These are phyloP conservation scores for Puccinia coronata DNA, from an alignment of 1,284 basidiomycete species.

Conservation along the genomic window DNA sequence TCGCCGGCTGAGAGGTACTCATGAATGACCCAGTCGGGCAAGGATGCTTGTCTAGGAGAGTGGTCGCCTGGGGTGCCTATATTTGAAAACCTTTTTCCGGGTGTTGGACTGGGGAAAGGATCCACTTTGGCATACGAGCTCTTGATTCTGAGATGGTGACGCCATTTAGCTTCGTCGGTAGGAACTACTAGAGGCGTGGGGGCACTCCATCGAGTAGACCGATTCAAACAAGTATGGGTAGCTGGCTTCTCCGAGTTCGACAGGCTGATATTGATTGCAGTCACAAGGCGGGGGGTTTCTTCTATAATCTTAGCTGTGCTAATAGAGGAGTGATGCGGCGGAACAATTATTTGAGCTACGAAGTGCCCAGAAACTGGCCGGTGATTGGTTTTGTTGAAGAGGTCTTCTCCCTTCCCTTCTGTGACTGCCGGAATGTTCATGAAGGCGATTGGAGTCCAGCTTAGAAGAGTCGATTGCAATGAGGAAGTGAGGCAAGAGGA, in stretches of 20 bases:
- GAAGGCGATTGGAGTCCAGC: background rate
- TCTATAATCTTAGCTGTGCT: background rate
- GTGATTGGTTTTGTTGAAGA: background rate
- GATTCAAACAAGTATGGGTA: background rate
- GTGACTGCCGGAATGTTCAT: background rate
- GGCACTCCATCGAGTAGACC: background rate
- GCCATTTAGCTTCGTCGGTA: background rate
- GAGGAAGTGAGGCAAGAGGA: background rate
- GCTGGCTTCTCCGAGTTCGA: background rate
- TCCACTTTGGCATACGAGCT: background rate
- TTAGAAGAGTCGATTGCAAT: too few relatives aligned
- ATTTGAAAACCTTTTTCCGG: background rate
- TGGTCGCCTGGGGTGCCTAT: background rate
- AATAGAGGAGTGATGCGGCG: background rate
- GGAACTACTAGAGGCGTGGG: background rate
- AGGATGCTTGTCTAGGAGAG: background rate
- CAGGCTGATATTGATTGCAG: background rate
- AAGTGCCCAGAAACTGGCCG: background rate
- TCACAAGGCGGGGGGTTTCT: background rate
- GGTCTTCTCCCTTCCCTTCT: background rate
- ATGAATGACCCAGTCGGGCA: conserved; percentile 5
- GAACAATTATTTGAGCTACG: too few relatives aligned
- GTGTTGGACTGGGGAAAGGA: background rate
- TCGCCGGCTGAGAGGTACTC: background rate
- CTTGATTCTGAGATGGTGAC: background rate